phyloP scores from a whole-genome alignment of 2,329 filamentous ascomycete species.

The Chlorencoelia australis region DNA sequence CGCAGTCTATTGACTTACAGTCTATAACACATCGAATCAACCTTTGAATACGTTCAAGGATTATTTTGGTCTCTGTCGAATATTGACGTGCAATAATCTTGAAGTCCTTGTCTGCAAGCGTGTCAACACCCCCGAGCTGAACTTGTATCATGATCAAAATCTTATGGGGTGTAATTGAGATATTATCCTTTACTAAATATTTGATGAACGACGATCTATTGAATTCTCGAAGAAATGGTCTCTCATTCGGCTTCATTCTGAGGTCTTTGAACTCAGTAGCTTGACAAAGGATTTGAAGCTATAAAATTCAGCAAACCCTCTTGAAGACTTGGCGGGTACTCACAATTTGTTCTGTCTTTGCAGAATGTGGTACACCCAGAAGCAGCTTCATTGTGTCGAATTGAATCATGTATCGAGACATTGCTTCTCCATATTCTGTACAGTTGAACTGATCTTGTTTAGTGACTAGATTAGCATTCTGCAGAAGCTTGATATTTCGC shows the following conservation, averaged over 20 bases:
- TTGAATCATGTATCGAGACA: constrained; percentile 73
- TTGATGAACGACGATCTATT: constrained; percentile 61
- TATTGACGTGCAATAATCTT: constrained; percentile 45
- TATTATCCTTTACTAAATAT: constrained; percentile 58
- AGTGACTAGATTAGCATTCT: constrained; percentile 47
- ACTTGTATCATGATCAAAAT: constrained; percentile 69
- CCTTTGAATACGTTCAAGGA: constrained; percentile 61
- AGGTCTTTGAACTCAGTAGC: constrained; percentile 65
- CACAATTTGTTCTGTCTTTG: constrained; percentile 59
- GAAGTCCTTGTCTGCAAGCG: constrained; percentile 47
- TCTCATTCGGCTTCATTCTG: constrained; percentile 60
- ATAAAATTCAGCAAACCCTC: constrained; percentile 14
- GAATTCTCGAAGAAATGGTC: constrained; percentile 57
- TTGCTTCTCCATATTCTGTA: constrained; percentile 66
- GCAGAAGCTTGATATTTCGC: constrained; percentile 55
- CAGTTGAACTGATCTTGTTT: constrained; percentile 40
- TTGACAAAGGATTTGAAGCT: constrained; percentile 58
- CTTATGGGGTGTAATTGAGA: constrained; percentile 61
- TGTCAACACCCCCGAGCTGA: constrained; percentile 57
- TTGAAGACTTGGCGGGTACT: constrained; percentile 25
- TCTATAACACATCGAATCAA: constrained; percentile 68
- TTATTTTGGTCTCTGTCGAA: constrained; percentile 46
- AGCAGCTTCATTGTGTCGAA: constrained; percentile 72
- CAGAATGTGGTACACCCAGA: constrained; percentile 48
- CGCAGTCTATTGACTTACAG: constrained; percentile 48